These are phyloP conservation scores for Diaporthe vaccinii DNA, from an alignment of 2,329 filamentous ascomycete species.

Conservation along the genomic window DNA sequence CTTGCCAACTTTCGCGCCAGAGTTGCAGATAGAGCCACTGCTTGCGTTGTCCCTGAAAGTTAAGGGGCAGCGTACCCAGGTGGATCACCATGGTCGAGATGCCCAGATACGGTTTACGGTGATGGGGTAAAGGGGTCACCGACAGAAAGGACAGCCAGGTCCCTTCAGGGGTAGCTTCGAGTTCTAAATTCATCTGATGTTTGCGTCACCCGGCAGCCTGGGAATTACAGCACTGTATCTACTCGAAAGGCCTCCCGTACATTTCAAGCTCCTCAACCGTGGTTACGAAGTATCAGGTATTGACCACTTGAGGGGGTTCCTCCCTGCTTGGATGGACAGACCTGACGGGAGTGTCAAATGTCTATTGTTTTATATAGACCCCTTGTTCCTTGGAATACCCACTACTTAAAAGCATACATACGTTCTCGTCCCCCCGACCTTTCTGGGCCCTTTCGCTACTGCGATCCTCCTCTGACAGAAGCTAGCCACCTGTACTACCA, in stretches of 20 bases:
- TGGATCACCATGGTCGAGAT: slow-evolving; percentile 4
- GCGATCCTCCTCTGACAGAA: not conserved
- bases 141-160: not conserved
- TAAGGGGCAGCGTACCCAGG: not conserved
- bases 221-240: not conserved
- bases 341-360: not conserved
- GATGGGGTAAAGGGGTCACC: slow-evolving; percentile 9
- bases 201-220: not conserved
- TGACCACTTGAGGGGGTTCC: not conserved
- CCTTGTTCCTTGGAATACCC: not conserved
- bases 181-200: slow-evolving; percentile 23
- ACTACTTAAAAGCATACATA: not conserved
- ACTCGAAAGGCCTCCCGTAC: not conserved
- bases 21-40: slow-evolving; percentile 14
- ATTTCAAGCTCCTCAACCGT: not conserved
- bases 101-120: slow-evolving; percentile 9
- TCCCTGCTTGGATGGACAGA: not conserved
- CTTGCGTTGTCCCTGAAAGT: slow-evolving; percentile 3
- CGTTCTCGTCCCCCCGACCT: not conserved
- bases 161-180: not conserved
- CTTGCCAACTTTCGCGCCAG: not conserved
- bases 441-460: not conserved
- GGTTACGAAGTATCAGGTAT: not conserved
- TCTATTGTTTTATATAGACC: not conserved
- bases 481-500: too few species aligned